Evolutionary conservation across 768 basidiomycete species (phyloP).

Genomic region (Stropharia rugosoannulata): DNA sequence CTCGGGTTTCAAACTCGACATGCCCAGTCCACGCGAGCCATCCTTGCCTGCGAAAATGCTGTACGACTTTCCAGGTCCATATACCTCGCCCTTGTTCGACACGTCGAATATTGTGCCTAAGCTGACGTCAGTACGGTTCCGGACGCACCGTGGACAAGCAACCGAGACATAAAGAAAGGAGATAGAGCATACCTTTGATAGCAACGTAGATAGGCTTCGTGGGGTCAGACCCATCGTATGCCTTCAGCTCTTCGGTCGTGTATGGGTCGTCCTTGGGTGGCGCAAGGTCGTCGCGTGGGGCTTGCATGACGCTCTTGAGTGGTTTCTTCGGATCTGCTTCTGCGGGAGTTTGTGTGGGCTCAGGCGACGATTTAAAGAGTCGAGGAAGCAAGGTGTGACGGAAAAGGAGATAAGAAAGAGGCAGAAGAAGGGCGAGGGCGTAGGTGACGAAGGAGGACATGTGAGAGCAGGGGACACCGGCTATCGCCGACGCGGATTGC

Average conservation of each 20-base stretch:
- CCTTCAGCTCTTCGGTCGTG: conserved; percentile 63
- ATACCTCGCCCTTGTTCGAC: conserved; percentile 79
- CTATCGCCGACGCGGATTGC: conserved; percentile 12
- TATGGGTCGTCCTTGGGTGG: conserved; percentile 80
- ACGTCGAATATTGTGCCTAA: conserved; percentile 91
- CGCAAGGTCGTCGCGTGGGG: conserved; percentile 55
- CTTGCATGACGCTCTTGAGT: conserved; percentile 70
- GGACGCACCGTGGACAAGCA: background rate
- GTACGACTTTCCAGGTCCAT: conserved; percentile 80
- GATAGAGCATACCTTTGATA: conserved; percentile 70
- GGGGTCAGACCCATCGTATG: conserved; percentile 68
- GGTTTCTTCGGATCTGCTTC: conserved; percentile 27
- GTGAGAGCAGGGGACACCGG: conserved; percentile 2
- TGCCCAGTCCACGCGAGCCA: conserved; percentile 84
- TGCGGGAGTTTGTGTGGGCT: conserved; percentile 13
- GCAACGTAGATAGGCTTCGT: conserved; percentile 83
- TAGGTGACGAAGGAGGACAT: conserved; percentile 19
- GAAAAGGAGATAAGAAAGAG: conserved; percentile 17
- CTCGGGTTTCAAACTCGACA: conserved; percentile 82
- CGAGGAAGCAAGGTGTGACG: conserved; percentile 9
- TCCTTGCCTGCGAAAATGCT: conserved; percentile 93
- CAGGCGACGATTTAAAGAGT: background rate
- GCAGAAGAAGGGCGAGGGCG: conserved; percentile 14
- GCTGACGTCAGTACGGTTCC: background rate
- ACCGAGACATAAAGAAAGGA: background rate